Evolutionary conservation across 2,329 filamentous ascomycete species (phyloP).

Genomic region (Hysterium pulicare): DNA sequence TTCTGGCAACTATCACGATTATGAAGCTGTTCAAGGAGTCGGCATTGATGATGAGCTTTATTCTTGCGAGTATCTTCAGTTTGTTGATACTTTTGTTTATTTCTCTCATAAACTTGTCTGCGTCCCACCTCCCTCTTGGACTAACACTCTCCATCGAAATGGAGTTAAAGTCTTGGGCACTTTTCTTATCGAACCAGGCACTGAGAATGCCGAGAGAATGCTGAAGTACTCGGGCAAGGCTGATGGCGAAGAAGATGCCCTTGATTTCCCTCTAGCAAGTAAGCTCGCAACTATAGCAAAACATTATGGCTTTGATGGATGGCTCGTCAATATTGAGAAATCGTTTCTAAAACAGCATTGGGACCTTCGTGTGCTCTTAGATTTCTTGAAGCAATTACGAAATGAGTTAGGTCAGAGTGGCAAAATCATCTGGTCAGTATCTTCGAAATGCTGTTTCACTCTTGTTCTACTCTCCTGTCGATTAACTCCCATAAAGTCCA

Average conservation of each 20-base stretch:
- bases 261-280: constrained; percentile 34
- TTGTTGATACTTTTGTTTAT: constrained; percentile 45
- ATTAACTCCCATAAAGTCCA: too few species aligned
- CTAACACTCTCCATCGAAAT: constrained; percentile 46
- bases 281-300: constrained; percentile 39
- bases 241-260: constrained; percentile 6
- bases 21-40: constrained; percentile 36
- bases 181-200: constrained; percentile 43
- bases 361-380: constrained; percentile 25
- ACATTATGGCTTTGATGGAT: constrained; percentile 46
- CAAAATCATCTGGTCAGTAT: constrained; percentile 40
- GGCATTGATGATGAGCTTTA: constrained; percentile 34
- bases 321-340: constrained; percentile 47
- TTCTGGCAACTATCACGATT: constrained; percentile 44
- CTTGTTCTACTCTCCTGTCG: too few species aligned
- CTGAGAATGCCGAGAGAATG: constrained; percentile 28
- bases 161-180: constrained; percentile 44
- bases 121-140: constrained; percentile 45
- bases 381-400: constrained; percentile 39
- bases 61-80: constrained; percentile 44
- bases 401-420: constrained; percentile 23
- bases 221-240: constrained; percentile 13
- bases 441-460: neutral
- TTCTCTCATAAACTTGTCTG: constrained; percentile 48
- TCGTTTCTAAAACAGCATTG: constrained; percentile 35